Evolutionary conservation across 2,329 filamentous ascomycete genomes (phyloP).

Genomic region (Didymella glomerata): DNA sequence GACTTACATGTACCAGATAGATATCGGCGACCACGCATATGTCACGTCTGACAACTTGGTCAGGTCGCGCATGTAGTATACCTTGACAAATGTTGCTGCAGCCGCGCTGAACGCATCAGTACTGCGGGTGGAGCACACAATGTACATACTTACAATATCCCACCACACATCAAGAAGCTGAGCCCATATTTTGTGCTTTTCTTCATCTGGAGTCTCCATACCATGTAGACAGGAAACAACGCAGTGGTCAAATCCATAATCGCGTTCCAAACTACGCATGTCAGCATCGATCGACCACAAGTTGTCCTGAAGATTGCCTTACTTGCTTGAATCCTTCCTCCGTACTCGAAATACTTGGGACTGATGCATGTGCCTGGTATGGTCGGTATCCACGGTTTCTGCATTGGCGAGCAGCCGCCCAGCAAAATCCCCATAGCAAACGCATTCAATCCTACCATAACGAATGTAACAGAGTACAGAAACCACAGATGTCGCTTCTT

Average conservation of each 20-base stretch:
- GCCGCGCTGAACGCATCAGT: neutral
- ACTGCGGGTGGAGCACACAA: neutral
- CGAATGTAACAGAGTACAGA: neutral
- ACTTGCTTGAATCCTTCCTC: neutral
- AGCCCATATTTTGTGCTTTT: neutral
- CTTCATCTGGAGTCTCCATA: neutral
- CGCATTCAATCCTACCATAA: conserved; percentile 7
- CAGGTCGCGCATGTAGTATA: neutral
- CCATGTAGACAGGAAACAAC: neutral
- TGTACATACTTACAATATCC: neutral
- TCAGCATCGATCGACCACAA: neutral
- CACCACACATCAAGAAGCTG: neutral
- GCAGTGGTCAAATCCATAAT: neutral
- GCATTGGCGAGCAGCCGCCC: conserved; percentile 8
- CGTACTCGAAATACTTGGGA: neutral
- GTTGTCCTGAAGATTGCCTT: neutral
- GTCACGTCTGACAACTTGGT: neutral
- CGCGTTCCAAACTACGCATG: neutral
- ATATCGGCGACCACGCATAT: neutral
- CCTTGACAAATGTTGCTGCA: neutral
- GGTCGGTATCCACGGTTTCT: conserved; percentile 9
- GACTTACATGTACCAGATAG: neutral
- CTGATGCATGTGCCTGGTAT: neutral
- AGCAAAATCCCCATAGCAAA: conserved; percentile 8
- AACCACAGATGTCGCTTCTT: conserved; percentile 9